Evolutionary conservation across 2,329 filamentous ascomycete species (phyloP), one percentile per base, ranked within the genome.

Genomic region (Alternaria consortialis): DNA sequence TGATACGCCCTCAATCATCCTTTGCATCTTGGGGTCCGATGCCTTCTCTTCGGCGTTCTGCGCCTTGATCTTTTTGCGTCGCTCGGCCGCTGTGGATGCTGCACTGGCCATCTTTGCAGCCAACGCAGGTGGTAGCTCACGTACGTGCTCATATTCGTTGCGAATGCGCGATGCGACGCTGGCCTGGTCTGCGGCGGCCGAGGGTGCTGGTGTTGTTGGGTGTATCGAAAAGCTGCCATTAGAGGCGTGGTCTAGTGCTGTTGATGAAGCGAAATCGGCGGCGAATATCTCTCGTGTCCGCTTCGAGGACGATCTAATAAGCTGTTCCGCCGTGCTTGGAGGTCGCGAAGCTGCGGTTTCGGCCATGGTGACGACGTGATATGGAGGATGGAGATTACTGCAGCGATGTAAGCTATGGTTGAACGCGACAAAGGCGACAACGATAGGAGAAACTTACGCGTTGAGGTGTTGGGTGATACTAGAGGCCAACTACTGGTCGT

Each of bases 141-240:
- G 87, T 23, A 95, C 90, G 73, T 89, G 84, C 69, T 89, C 86
- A 79, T 97, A 97, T 81, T 97, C 93, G 73, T 83, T 84, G 54
- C 85, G 84, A 74, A 91, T 88, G 48, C 90, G 87, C 55, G 84
- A 79, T 31, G 85, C 80, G 44, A 89, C 80, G 52, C 82, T 80
- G 46, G 82, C 76, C 63, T 79, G 78, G 59, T 84, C 80, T 44
- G 82, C 79, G 51, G 78, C 72, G 12, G 83, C 78, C 37, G 74
- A 73, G 5, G 81, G 79, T 46, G 82, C 80, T 31, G 80, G 78
- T 17, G 82, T 80, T 27, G 81, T 76, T 7, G 83, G 79, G 48
- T 81, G 80, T 57, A 82, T 78, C 4, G 80, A 77, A 46, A 77
- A 78, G 42, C 70, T 65, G 47, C 79, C 69, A 52, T 80, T 80